Evolutionary conservation across 176 grass and related monocot species (phyloP), one percentile per base, ranked within the genome.

Genomic region (Puya raimondii): DNA sequence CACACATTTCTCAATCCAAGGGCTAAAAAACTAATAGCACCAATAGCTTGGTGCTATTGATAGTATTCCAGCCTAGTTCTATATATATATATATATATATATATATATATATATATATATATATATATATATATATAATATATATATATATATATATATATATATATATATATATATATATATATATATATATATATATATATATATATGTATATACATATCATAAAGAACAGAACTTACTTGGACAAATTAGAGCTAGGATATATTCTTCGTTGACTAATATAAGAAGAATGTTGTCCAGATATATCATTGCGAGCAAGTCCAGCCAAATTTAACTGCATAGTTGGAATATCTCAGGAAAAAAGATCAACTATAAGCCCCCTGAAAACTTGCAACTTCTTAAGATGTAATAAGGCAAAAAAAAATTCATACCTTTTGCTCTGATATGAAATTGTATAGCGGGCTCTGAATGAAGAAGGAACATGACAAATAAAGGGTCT

Each of bases 371-470:
- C 20, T 33, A 11, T 15, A 64, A 47, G 11, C 25, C 25, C 33
- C 25, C 53, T 70, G 51, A 72, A 68, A 72, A 27, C 17, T 17
- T 7, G n/a, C 18, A 50, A 53, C 12, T 33, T 22, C 11, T 65
- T 22, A 26, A 70, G 71, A 69, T 42, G 52, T 14, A 70, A 16
- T 56, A 48, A 69, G 13, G 56, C 49, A 49, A 51, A 47, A 78
- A 66, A 71, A 47, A 67, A 57, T 10, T 13, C 48, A 11, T 85
- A 92, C 93, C 93, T 97, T 97, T 73, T 80, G 76, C 52, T 87
- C 84, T 47, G 23, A 76, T 72, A 90, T 68, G 73, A 90, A 97
- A 69, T 90, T 90, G 64, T 96, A 96, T 25, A 96, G 71, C 13
- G 84, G 79, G 70, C 93, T 96, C 93, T 96, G 86, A 58, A 94